Percentiles rank a stretch among this genome's conserved stretches.
These are phyloP conservation scores for Didymella segeticola DNA, from an alignment of 2,329 filamentous ascomycete species.

Conservation along the genomic window DNA sequence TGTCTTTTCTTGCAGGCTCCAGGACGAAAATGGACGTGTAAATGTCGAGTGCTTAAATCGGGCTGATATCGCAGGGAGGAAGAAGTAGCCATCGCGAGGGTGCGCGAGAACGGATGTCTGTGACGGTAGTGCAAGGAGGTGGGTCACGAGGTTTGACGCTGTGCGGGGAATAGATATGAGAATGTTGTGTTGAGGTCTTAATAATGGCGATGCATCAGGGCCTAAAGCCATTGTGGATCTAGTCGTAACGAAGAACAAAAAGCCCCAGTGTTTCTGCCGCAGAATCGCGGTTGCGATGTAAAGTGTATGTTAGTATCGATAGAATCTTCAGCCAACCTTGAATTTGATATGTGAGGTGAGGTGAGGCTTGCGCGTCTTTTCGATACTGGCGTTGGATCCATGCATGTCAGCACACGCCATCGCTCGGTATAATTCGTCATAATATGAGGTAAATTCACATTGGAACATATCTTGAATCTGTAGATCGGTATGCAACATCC, in stretches of 20 bases:
- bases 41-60: slow-evolving; percentile 15
- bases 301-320: too few relatives aligned
- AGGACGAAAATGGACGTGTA: slow-evolving; percentile 1
- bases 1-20: slow-evolving; percentile 14
- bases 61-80: slow-evolving; percentile 14
- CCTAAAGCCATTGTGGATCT: background rate
- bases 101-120: slow-evolving; percentile 22
- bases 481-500: background rate
- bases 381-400: background rate
- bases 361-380: background rate
- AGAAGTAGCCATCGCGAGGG: slow-evolving; percentile 31
- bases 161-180: slow-evolving; percentile 34
- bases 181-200: slow-evolving; percentile 17
- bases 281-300: too few relatives aligned
- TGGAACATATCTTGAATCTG: background rate
- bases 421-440: background rate
- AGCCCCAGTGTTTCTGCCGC: too few relatives aligned
- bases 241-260: too few relatives aligned
- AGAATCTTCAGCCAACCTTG: too few relatives aligned
- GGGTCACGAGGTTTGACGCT: slow-evolving; percentile 30
- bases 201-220: background rate
- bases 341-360: background rate
- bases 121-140: slow-evolving; percentile 28
- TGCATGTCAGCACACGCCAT: slow-evolving; percentile 14
- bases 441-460: background rate